phyloP scores from a whole-genome alignment of 2,329 filamentous ascomycete species.

The Diatrype stigma region DNA sequence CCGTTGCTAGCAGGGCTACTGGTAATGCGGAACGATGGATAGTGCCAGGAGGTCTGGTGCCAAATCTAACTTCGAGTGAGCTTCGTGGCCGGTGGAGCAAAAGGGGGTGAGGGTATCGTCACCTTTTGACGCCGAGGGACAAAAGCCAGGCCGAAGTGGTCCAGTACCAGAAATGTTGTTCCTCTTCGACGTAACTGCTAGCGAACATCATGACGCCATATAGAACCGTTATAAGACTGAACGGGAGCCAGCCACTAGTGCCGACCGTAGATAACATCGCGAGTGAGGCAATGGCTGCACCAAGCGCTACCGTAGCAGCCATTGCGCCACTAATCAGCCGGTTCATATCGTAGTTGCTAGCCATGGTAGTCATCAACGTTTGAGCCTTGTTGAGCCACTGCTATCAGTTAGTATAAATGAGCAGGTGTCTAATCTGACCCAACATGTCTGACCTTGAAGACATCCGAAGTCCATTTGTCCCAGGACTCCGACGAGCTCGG shows the following conservation, averaged over 20 bases:
- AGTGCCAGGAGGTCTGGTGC: conserved; percentile 13
- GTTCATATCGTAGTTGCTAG: conserved; percentile 82
- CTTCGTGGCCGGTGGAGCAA: not conserved
- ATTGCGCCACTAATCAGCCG: conserved; percentile 50
- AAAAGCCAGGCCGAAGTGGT: conserved; percentile 65
- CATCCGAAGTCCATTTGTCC: conserved; percentile 37
- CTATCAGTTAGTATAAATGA: conserved; percentile 13
- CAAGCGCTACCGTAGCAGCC: conserved; percentile 32
- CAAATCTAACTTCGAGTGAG: conserved; percentile 3
- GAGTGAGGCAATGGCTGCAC: conserved; percentile 32
- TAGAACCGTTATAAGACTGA: conserved; percentile 49
- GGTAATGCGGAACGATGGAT: conserved; percentile 23
- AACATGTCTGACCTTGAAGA: conserved; percentile 34
- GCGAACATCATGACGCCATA: conserved; percentile 96
- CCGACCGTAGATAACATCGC: conserved; percentile 26
- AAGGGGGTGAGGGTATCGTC: not conserved
- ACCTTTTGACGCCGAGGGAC: conserved; percentile 46
- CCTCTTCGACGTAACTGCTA: conserved; percentile 95
- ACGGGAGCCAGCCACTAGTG: conserved; percentile 32
- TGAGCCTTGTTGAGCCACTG: conserved; percentile 71
- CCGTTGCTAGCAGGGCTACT: conserved; percentile 45
- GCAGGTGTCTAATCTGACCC: not conserved
- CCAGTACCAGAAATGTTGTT: conserved; percentile 99
- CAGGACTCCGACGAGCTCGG: conserved; percentile 4
- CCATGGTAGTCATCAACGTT: conserved; percentile 77